Evolutionary conservation across 441 rosid genomes (phyloP).

Genomic region (Gossypium gossypioides): DNA sequence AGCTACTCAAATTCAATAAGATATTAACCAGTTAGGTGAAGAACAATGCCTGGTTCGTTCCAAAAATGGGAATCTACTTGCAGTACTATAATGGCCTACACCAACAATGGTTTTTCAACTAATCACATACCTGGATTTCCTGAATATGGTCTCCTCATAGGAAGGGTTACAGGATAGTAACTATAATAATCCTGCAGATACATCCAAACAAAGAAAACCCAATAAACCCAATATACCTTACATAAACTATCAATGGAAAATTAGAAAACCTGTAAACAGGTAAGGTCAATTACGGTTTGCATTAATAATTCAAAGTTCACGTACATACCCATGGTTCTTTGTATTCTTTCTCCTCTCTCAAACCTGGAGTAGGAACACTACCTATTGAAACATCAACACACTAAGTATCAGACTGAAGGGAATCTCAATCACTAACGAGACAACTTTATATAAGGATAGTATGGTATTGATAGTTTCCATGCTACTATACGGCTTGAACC

Average conservation of each 20-base stretch:
- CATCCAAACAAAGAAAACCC: conserved; percentile 2
- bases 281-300: conserved; percentile 1
- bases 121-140: conserved; percentile 62
- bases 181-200: conserved; percentile 51
- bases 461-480: conserved; percentile 17
- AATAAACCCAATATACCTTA: not conserved
- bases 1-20: conserved; percentile 1
- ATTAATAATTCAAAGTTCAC: conserved; percentile 11
- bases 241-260: not conserved
- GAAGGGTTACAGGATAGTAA: conserved; percentile 65
- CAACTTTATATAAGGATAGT: conserved; percentile 1
- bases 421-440: not conserved
- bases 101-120: not conserved
- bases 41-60: not conserved
- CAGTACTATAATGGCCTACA: not conserved
- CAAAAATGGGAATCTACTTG: not conserved
- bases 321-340: conserved; percentile 71
- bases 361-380: conserved; percentile 27
- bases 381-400: conserved; percentile 25
- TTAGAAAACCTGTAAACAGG: not conserved
- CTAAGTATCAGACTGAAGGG: conserved; percentile 1
- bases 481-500: conserved; percentile 20
- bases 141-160: conserved; percentile 57
- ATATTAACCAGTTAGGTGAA: not conserved
- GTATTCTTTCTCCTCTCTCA: conserved; percentile 40